Percentiles rank a stretch among this genome's conserved stretches.
phyloP scores from a whole-genome alignment of 108 stramenopile genomes.

The Discostella pseudostelligera region DNA sequence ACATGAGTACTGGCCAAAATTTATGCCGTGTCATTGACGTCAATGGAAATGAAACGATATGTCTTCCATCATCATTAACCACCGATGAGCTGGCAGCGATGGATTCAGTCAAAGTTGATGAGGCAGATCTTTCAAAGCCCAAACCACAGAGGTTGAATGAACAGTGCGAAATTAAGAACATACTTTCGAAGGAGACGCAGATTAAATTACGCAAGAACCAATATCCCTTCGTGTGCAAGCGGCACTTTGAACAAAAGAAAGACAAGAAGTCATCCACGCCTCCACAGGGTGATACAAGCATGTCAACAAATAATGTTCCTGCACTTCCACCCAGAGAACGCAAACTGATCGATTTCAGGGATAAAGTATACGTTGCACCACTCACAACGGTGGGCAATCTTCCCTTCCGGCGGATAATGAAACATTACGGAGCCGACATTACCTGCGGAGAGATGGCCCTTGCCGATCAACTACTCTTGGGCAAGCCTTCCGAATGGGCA shows the following conservation, averaged over 20 bases:
- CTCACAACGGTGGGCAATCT: constrained; percentile 98
- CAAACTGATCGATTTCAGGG: constrained; percentile 87
- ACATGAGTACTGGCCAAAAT: constrained; percentile 72
- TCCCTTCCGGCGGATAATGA: constrained; percentile 96
- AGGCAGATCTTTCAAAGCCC: neutral
- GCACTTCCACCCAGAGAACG: constrained; percentile 63
- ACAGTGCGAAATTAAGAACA: constrained; percentile 44
- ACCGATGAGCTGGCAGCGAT: neutral
- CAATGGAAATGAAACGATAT: constrained; percentile 30
- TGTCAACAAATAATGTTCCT: constrained; percentile 17
- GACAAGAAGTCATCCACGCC: constrained; percentile 21
- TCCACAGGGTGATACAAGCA: constrained; percentile 3
- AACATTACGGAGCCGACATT: constrained; percentile 95
- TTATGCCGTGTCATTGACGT: constrained; percentile 24
- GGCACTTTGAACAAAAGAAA: constrained; percentile 48
- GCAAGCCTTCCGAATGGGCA: constrained; percentile 92
- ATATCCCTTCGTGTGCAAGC: constrained; percentile 78
- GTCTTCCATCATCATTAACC: neutral
- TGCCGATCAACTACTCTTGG: constrained; percentile 75
- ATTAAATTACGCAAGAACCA: constrained; percentile 71
- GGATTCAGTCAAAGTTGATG: constrained; percentile 4
- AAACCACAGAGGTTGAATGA: constrained; percentile 14
- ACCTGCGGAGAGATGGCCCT: constrained; percentile 99
- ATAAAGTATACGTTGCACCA: constrained; percentile 98
- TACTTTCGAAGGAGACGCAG: constrained; percentile 59